phyloP scores from a whole-genome alignment of 179 eudicot genomes.

The Camellia oleifera region DNA sequence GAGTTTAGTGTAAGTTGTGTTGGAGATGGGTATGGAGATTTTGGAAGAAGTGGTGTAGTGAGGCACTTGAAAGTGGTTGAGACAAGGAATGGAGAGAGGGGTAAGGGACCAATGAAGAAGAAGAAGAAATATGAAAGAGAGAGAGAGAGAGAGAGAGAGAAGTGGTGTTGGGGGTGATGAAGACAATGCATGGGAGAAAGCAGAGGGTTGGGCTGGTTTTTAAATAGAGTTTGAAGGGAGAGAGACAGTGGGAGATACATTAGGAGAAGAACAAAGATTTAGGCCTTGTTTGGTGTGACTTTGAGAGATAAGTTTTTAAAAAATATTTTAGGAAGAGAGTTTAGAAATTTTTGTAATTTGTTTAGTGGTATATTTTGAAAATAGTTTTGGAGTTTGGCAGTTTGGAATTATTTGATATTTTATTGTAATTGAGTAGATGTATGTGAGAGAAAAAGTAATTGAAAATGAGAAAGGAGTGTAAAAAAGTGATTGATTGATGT shows the following conservation, averaged over 20 bases:
- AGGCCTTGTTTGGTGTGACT: too few relatives aligned
- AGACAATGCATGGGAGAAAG: conserved; percentile 60
- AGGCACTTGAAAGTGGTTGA: conserved; percentile 11
- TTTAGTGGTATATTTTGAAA: too few relatives aligned
- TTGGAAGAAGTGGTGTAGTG: neutral
- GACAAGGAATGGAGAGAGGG: conserved; percentile 33
- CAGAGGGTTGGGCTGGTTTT: conserved; percentile 32
- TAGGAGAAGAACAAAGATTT: too few relatives aligned
- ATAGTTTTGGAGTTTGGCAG: too few relatives aligned
- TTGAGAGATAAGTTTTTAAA: too few relatives aligned
- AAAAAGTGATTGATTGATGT: too few relatives aligned
- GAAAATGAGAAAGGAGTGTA: too few relatives aligned
- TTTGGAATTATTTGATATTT: too few relatives aligned
- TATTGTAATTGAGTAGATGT: too few relatives aligned
- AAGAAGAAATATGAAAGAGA: neutral
- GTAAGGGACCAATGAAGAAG: conserved; percentile 5
- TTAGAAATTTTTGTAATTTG: too few relatives aligned
- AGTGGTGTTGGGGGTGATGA: conserved; percentile 30
- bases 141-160: conserved; percentile 11
- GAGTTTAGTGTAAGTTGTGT: conserved; percentile 9
- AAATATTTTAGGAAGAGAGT: too few relatives aligned
- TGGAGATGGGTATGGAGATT: conserved; percentile 10
- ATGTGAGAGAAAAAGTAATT: too few relatives aligned
- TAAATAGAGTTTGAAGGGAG: conserved; percentile 27
- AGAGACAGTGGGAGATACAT: conserved; percentile 7